Evolutionary conservation across 768 basidiomycete species (phyloP).

Genomic region (Trametes elegans): DNA sequence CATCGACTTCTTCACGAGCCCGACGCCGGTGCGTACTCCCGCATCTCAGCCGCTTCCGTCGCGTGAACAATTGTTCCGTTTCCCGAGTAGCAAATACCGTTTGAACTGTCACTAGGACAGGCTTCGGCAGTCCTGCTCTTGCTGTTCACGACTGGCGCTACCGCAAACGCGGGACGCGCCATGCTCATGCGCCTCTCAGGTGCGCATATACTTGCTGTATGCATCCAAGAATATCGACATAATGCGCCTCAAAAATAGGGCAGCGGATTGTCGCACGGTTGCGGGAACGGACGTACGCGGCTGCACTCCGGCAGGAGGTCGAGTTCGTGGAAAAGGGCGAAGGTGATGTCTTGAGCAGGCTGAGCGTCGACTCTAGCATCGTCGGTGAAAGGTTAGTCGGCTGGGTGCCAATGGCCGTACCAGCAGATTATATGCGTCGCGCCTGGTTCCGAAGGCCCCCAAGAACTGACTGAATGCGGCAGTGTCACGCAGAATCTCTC

Average conservation of each 20-base stretch:
- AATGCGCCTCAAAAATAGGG: constrained; percentile 35
- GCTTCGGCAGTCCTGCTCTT: constrained; percentile 73
- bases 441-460: not conserved
- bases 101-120: constrained; percentile 75
- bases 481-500: constrained; percentile 80
- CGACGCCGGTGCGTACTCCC: constrained; percentile 55
- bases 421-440: not conserved
- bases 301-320: constrained; percentile 86
- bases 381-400: constrained; percentile 88
- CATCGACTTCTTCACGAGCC: constrained; percentile 87
- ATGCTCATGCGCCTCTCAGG: constrained; percentile 86
- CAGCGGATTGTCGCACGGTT: constrained; percentile 90
- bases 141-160: constrained; percentile 84
- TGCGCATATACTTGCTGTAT: constrained; percentile 28
- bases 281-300: constrained; percentile 77
- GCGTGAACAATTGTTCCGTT: not conserved
- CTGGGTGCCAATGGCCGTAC: too few relatives aligned
- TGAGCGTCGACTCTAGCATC: constrained; percentile 89
- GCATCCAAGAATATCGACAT: not conserved
- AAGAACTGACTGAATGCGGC: not conserved
- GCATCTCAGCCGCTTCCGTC: constrained; percentile 4
- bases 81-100: constrained; percentile 61
- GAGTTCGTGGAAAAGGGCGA: constrained; percentile 92
- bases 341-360: constrained; percentile 88
- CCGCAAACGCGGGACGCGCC: constrained; percentile 80